Conservation (phyloP, 176 grass and related monocot species). For the Oryza glaberrima region DNA sequence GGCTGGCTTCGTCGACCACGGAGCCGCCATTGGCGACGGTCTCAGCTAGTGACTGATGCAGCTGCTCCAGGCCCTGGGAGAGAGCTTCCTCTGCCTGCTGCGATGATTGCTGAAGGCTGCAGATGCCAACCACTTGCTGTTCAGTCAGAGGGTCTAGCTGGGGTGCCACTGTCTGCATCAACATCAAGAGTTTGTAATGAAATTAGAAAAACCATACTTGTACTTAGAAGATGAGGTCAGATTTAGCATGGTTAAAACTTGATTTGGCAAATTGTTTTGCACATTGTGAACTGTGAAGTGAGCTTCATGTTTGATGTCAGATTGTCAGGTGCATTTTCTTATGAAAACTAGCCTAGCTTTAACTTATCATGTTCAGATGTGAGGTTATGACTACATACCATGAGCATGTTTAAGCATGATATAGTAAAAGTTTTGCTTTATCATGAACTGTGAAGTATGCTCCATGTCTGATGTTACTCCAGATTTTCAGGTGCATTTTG, state of each 20-base stretch:
- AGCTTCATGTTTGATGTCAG: not conserved
- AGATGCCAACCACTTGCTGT: conserved; percentile 81
- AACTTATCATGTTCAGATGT: not conserved
- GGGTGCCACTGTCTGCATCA: conserved; percentile 61
- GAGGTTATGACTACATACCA: not conserved
- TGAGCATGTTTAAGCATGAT: too few species aligned
- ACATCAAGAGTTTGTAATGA: conserved; percentile 9
- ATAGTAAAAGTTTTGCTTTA: too few species aligned
- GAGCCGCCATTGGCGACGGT: conserved; percentile 59
- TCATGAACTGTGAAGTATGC: too few species aligned
- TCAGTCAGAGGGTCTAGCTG: conserved; percentile 87
- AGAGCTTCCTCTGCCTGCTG: conserved; percentile 98
- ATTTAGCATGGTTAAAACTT: not conserved
- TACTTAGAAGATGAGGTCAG: not conserved
- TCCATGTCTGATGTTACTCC: too few species aligned
- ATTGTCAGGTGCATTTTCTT: not conserved
- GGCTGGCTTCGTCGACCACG: conserved; percentile 43
- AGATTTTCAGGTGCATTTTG: too few species aligned
- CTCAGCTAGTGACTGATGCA: conserved; percentile 71
- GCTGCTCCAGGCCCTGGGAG: conserved; percentile 81
- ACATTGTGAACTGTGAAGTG: not conserved
- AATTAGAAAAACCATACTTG: conserved; percentile 21
- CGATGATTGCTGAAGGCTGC: conserved; percentile 72
- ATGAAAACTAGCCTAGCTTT: not conserved
- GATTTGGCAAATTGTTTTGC: not conserved